A percentile compares a stretch with the other conserved stretches of the same genome.
Conservation (phyloP, 495 filamentous ascomycete genomes). For the Podospora fimiseda region DNA sequence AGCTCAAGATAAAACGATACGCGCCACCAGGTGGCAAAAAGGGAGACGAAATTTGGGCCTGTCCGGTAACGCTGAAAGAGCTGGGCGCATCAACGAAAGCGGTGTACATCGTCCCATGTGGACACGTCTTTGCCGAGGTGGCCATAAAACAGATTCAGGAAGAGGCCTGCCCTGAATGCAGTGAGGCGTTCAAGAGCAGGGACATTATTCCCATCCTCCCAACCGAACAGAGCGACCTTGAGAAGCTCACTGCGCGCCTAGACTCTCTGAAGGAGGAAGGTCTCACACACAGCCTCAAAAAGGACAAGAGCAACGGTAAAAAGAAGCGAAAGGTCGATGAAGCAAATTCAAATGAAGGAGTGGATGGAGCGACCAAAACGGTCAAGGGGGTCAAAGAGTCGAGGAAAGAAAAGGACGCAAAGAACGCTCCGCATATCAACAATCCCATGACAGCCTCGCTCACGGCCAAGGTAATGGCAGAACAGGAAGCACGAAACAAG, state of each 20-base stretch:
- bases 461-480: conserved; percentile 76
- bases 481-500: conserved; percentile 78
- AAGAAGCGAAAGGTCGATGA: conserved; percentile 49
- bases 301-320: conserved; percentile 70
- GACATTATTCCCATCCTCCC: conserved; percentile 82
- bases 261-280: conserved; percentile 60
- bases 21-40: conserved; percentile 36
- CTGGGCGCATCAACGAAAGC: conserved; percentile 72
- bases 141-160: conserved; percentile 69
- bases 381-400: conserved; percentile 3
- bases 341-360: conserved; percentile 24
- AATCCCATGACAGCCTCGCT: conserved; percentile 78
- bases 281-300: conserved; percentile 85
- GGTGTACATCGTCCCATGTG: conserved; percentile 90
- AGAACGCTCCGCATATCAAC: conserved; percentile 59
- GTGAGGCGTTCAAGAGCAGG: conserved; percentile 62
- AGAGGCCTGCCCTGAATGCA: conserved; percentile 57
- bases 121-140: conserved; percentile 85
- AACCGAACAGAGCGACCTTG: conserved; percentile 60
- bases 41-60: conserved; percentile 59
- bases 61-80: conserved; percentile 81
- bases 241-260: conserved; percentile 56
- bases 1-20: conserved; percentile 68
- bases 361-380: conserved; percentile 19
- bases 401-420: conserved; percentile 20